Evolutionary conservation across 768 basidiomycete species (phyloP).

Genomic region (Tylopilus cervinicoccineus): DNA sequence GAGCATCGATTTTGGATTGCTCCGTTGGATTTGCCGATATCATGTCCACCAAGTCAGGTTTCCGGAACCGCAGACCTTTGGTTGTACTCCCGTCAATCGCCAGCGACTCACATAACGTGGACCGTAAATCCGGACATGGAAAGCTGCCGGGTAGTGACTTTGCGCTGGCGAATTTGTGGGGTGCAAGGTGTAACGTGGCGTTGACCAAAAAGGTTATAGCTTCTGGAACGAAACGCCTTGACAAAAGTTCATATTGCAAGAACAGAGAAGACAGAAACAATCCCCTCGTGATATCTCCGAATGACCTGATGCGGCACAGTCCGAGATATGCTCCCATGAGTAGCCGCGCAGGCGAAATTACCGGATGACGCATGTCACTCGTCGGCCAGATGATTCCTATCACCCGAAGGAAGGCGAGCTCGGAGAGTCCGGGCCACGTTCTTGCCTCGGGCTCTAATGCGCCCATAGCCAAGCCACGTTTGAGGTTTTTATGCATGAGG

Average conservation of each 20-base stretch:
- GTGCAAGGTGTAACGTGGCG: conserved; percentile 67
- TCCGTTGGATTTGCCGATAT: conserved; percentile 37
- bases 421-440: conserved; percentile 87
- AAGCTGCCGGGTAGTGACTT: conserved; percentile 63
- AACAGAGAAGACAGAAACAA: conserved; percentile 86
- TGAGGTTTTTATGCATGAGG: conserved; percentile 93
- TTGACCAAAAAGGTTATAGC: conserved; percentile 78
- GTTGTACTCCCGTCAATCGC: conserved; percentile 39
- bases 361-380: conserved; percentile 89
- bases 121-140: conserved; percentile 65
- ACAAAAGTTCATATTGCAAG: conserved; percentile 78
- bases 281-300: conserved; percentile 77
- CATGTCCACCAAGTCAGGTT: conserved; percentile 46
- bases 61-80: conserved; percentile 36
- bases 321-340: conserved; percentile 91
- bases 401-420: conserved; percentile 76
- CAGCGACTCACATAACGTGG: conserved; percentile 40
- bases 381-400: conserved; percentile 88
- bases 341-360: conserved; percentile 80
- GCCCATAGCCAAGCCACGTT: conserved; percentile 72
- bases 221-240: conserved; percentile 88
- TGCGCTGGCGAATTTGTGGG: conserved; percentile 47
- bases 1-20: conserved; percentile 70
- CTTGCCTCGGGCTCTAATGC: conserved; percentile 55
- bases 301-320: conserved; percentile 71